Conservation (phyloP, 345 rosid genomes). For the Citrus mangshanensis region DNA sequence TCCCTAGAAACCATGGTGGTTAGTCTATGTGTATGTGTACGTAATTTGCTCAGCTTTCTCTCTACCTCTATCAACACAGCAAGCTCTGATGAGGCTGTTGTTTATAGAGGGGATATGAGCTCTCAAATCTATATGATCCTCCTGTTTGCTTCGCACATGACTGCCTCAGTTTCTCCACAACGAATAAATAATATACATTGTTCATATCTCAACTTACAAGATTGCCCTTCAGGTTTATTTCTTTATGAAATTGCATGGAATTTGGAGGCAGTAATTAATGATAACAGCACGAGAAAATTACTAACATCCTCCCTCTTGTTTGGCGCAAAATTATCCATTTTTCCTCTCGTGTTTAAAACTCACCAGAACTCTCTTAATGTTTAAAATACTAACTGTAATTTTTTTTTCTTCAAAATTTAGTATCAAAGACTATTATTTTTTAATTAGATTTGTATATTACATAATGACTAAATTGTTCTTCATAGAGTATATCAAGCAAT, state of each 20-base stretch:
- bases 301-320: background rate
- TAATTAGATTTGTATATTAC: no score
- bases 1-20: slow-evolving; percentile 47
- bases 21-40: background rate
- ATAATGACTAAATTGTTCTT: background rate
- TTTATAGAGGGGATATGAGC: slow-evolving; percentile 31
- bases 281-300: background rate
- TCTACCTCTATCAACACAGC: slow-evolving; percentile 16
- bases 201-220: slow-evolving; percentile 22
- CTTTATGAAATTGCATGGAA: background rate
- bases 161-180: slow-evolving; percentile 30
- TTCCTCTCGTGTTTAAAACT: no score
- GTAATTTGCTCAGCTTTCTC: background rate
- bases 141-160: slow-evolving; percentile 39
- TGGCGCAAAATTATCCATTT: background rate
- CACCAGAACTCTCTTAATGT: no score
- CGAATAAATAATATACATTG: slow-evolving; percentile 19
- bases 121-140: slow-evolving; percentile 36
- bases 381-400: no score
- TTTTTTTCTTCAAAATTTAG: no score
- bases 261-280: background rate
- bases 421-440: no score
- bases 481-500: no score
- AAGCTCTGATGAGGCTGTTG: background rate
- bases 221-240: slow-evolving; percentile 24